Evolutionary conservation across 2,329 filamentous ascomycete species (phyloP).

Genomic region (Talaromyces marneffei): DNA sequence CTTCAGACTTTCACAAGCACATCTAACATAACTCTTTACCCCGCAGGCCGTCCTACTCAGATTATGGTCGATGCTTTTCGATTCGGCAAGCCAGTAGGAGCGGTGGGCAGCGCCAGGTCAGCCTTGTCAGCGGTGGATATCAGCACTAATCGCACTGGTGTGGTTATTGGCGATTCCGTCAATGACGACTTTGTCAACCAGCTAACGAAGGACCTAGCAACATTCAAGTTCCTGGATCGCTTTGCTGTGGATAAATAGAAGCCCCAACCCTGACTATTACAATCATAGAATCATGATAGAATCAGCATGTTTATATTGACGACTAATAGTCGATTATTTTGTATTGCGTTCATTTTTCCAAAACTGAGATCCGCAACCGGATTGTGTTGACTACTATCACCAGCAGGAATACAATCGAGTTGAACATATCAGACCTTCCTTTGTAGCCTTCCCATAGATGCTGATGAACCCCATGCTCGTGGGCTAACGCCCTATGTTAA

Average conservation of each 20-base stretch:
- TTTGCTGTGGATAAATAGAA: conserved; percentile 52
- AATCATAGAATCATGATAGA: no score
- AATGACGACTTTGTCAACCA: conserved; percentile 38
- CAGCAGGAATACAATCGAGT: neutral
- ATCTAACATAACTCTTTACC: conserved; percentile 53
- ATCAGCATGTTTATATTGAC: neutral
- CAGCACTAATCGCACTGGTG: conserved; percentile 28
- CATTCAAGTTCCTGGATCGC: conserved; percentile 61
- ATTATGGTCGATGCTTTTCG: conserved; percentile 59
- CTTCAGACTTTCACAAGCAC: conserved; percentile 19
- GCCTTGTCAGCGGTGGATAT: conserved; percentile 45
- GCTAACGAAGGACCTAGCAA: conserved; percentile 55
- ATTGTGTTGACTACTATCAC: neutral
- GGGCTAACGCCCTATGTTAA: no score
- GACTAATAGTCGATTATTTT: neutral
- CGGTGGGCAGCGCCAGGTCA: conserved; percentile 45
- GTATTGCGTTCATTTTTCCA: neutral
- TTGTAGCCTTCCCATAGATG: no score
- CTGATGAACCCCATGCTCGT: no score
- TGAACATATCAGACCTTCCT: neutral
- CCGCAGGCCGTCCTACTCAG: conserved; percentile 57
- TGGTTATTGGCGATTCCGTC: conserved; percentile 28
- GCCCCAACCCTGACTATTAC: neutral
- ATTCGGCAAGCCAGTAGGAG: conserved; percentile 65
- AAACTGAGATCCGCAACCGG: neutral